These are phyloP conservation scores for Apiospora arundinis DNA, from an alignment of 2,329 filamentous ascomycete genomes.

Conservation along the genomic window DNA sequence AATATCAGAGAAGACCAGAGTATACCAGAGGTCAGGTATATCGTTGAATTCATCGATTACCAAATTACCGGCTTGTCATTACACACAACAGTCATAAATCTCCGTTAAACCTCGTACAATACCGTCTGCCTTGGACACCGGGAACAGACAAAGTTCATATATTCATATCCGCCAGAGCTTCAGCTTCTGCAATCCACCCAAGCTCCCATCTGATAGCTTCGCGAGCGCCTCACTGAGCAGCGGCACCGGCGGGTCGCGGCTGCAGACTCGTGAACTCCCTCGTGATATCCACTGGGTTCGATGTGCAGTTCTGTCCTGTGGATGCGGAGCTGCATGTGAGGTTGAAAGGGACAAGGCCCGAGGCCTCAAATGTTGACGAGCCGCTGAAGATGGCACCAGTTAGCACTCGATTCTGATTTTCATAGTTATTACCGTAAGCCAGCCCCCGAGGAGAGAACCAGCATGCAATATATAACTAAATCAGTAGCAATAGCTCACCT, in stretches of 20 bases:
- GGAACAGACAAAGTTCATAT: background rate
- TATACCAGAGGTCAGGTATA: background rate
- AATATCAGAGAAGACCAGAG: background rate
- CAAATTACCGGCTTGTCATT: background rate
- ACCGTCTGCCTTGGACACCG: too few relatives aligned
- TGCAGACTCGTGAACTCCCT: slow-evolving; percentile 25
- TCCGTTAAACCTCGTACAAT: background rate
- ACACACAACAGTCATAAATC: background rate
- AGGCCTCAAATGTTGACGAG: slow-evolving; percentile 31
- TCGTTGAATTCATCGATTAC: background rate
- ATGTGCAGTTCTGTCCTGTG: slow-evolving; percentile 20
- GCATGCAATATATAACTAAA: too few relatives aligned
- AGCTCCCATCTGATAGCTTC: background rate
- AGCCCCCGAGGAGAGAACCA: background rate
- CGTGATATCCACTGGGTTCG: slow-evolving; percentile 4
- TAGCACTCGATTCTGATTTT: background rate
- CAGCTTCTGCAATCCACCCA: background rate
- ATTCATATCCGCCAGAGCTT: background rate
- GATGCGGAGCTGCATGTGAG: slow-evolving; percentile 19
- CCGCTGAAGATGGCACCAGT: background rate
- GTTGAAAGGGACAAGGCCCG: slow-evolving; percentile 24
- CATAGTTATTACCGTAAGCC: background rate
- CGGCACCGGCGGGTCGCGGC: slow-evolving; percentile 1
- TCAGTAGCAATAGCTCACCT: slow-evolving; percentile 29
- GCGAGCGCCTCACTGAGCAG: background rate